Evolutionary conservation across 2,329 filamentous ascomycete species (phyloP).

Genomic region (Nothophoma quercina): DNA sequence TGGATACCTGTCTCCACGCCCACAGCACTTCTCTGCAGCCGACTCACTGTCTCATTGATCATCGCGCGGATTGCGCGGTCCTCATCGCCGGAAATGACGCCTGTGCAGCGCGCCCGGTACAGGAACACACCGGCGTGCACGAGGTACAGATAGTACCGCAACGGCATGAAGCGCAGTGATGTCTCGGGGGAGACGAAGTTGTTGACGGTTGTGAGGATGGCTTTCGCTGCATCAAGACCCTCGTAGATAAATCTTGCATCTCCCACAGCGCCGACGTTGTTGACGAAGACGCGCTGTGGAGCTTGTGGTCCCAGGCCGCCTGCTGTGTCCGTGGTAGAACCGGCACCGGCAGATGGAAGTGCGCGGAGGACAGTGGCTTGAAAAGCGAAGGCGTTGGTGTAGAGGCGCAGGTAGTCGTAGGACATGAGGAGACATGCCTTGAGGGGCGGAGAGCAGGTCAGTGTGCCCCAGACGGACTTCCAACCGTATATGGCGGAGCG

Average conservation of each 20-base stretch:
- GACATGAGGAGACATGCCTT: slow-evolving; percentile 73
- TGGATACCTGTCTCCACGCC: slow-evolving; percentile 48
- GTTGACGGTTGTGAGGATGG: slow-evolving; percentile 58
- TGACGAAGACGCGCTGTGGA: slow-evolving; percentile 56
- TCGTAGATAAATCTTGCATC: slow-evolving; percentile 61
- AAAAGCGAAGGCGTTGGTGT: slow-evolving; percentile 79
- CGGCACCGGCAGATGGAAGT: slow-evolving; percentile 43
- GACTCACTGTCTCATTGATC: slow-evolving; percentile 55
- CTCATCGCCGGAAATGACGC: slow-evolving; percentile 57
- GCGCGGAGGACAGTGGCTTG: slow-evolving; percentile 69
- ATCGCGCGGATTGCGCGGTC: slow-evolving; percentile 56
- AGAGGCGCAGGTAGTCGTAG: slow-evolving; percentile 75
- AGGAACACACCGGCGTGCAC: slow-evolving; percentile 60
- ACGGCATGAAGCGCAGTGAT: slow-evolving; percentile 57
- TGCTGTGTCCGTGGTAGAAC: too few relatives aligned
- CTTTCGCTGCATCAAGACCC: slow-evolving; percentile 59
- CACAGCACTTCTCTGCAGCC: slow-evolving; percentile 55
- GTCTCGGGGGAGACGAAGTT: slow-evolving; percentile 59
- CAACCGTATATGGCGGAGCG: slow-evolving; percentile 72
- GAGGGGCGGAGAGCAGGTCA: slow-evolving; percentile 70
- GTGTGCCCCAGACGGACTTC: slow-evolving; percentile 73
- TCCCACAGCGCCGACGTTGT: slow-evolving; percentile 58
- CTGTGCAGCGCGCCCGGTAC: slow-evolving; percentile 57
- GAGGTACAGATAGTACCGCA: slow-evolving; percentile 59
- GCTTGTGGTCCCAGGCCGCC: slow-evolving; percentile 2